These are phyloP conservation scores for Pilasporangium apinafurcum DNA, from an alignment of 352 stramenopile species.

Conservation along the genomic window DNA sequence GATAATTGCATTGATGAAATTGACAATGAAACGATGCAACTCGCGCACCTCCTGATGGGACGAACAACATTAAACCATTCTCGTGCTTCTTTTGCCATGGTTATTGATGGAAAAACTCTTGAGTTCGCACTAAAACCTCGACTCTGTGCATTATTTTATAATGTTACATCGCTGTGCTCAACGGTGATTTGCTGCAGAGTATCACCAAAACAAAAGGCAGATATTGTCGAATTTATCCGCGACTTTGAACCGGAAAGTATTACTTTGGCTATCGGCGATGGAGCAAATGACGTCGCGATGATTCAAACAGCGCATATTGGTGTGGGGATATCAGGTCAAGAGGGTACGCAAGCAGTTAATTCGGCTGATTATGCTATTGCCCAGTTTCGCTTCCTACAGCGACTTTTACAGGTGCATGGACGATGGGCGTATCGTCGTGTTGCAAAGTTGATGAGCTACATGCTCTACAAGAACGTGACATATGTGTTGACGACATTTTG, in stretches of 20 bases:
- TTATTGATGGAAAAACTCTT: conserved; percentile 92
- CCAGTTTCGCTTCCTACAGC: conserved; percentile 92
- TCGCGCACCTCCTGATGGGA: too few relatives aligned
- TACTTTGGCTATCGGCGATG: conserved; percentile 92
- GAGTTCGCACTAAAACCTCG: conserved; percentile 50
- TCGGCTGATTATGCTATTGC: conserved; percentile 91
- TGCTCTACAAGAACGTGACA: conserved; percentile 94
- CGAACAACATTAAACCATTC: too few relatives aligned
- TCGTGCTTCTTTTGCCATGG: conserved; percentile 64
- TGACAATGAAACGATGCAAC: background rate
- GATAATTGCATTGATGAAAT: background rate
- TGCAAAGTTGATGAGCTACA: conserved; percentile 91
- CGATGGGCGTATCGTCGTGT: conserved; percentile 90
- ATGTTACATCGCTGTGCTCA: conserved; percentile 58
- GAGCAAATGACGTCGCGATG: conserved; percentile 96
- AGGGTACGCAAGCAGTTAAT: conserved; percentile 92
- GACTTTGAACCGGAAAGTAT: conserved; percentile 60
- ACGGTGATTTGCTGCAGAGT: conserved; percentile 87
- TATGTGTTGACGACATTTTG: conserved; percentile 82
- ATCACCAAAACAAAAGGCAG: conserved; percentile 84
- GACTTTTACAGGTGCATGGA: conserved; percentile 90
- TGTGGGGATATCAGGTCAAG: conserved; percentile 89
- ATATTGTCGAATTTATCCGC: conserved; percentile 77
- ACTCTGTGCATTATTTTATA: conserved; percentile 53
- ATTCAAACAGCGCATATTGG: conserved; percentile 91